Percentiles rank a stretch among this genome's conserved stretches.
These are phyloP conservation scores for Chloranthus sessilifolius DNA, from an alignment of 164 flowering plant genomes.

Conservation along the genomic window DNA sequence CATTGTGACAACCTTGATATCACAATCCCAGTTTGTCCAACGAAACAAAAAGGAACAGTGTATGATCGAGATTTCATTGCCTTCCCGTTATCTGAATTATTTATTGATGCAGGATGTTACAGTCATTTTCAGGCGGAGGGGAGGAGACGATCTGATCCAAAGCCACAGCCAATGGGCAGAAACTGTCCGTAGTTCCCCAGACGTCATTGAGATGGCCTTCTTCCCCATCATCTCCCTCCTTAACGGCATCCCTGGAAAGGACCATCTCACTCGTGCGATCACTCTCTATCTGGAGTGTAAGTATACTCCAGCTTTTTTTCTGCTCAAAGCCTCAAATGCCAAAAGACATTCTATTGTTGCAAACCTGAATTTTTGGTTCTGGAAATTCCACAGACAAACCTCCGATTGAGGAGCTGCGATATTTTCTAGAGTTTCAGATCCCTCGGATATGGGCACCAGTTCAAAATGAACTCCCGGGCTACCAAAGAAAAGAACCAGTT, in stretches of 20 bases:
- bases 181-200: conserved; percentile 64
- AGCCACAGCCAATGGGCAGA: conserved; percentile 57
- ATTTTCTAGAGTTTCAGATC: conserved; percentile 80
- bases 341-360: background rate
- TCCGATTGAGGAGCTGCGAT: conserved; percentile 70
- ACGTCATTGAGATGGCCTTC: conserved; percentile 76
- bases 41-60: too few species aligned
- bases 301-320: conserved; percentile 3
- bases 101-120: conserved; percentile 61
- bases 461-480: conserved; percentile 47
- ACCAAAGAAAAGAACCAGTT: conserved; percentile 75
- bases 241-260: conserved; percentile 55
- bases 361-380: conserved; percentile 4
- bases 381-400: conserved; percentile 62
- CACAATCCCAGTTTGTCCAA: too few species aligned
- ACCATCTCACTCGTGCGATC: conserved; percentile 59
- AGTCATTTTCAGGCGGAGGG: conserved; percentile 76
- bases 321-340: background rate
- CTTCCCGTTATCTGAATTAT: too few species aligned
- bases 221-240: conserved; percentile 54
- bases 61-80: too few species aligned
- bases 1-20: too few species aligned
- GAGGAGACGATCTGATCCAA: conserved; percentile 81
- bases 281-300: conserved; percentile 70
- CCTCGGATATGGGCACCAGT: conserved; percentile 79